A percentile compares a stretch with the other conserved stretches of the same genome.
These are phyloP conservation scores for Xylariales sp. DNA, from an alignment of 2,329 filamentous ascomycete genomes.

Conservation along the genomic window DNA sequence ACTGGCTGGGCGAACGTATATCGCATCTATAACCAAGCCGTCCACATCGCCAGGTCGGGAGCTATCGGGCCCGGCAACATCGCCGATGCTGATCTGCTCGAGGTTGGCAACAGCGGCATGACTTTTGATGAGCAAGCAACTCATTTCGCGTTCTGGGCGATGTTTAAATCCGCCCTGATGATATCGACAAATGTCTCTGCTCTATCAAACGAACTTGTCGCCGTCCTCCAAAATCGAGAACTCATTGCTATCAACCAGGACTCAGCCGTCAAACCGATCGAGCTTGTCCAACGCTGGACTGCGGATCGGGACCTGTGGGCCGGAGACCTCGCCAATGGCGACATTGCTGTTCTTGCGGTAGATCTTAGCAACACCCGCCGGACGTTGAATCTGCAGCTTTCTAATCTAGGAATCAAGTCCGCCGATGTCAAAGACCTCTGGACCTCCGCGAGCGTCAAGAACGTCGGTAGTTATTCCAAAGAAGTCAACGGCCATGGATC, in stretches of 20 bases:
- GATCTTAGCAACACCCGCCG: conserved; percentile 30
- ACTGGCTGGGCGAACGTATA: conserved; percentile 31
- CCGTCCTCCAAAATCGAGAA: conserved; percentile 29
- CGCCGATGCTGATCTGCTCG: conserved; percentile 34
- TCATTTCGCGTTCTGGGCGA: conserved; percentile 33
- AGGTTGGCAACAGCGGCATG: conserved; percentile 31
- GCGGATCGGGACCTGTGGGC: conserved; percentile 29
- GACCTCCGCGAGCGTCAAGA: conserved; percentile 9
- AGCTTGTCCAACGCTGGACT: conserved; percentile 34
- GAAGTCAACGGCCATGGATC: conserved; percentile 29
- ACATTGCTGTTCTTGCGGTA: conserved; percentile 32
- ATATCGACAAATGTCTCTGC: conserved; percentile 30
- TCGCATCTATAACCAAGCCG: conserved; percentile 34
- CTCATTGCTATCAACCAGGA: conserved; percentile 35
- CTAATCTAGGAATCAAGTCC: conserved; percentile 27
- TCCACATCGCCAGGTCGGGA: conserved; percentile 31
- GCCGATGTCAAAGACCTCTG: conserved; percentile 32
- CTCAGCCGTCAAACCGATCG: conserved; percentile 26
- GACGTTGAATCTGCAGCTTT: conserved; percentile 25
- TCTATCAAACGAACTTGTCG: conserved; percentile 23
- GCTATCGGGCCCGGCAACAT: conserved; percentile 27
- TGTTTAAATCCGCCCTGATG: conserved; percentile 34
- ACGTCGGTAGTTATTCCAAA: conserved; percentile 24
- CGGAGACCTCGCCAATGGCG: conserved; percentile 28
- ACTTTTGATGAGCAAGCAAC: conserved; percentile 35